Conservation (phyloP, 2,329 filamentous ascomycete genomes). For the Fusarium ambrosium region DNA sequence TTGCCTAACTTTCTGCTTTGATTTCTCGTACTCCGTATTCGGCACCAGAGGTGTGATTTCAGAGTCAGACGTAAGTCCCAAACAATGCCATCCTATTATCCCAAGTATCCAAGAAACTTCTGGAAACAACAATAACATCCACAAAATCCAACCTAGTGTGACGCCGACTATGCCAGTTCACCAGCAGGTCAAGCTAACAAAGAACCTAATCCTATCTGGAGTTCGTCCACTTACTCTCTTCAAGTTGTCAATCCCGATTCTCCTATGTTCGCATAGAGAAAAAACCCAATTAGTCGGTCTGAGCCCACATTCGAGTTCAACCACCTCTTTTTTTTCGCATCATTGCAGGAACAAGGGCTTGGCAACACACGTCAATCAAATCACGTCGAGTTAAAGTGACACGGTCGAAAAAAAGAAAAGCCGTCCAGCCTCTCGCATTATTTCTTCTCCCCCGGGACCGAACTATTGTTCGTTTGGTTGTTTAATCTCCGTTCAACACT, state of each 20-base stretch:
- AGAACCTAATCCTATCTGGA: not conserved
- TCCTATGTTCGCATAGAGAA: not conserved
- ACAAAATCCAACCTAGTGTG: not conserved
- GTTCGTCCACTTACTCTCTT: not conserved
- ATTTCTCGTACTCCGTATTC: not conserved
- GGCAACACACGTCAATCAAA: slow-evolving; percentile 1
- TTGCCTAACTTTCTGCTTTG: not conserved
- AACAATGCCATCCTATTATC: not conserved
- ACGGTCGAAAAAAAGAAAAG: not conserved
- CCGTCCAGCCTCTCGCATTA: not conserved
- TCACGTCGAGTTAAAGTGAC: not conserved
- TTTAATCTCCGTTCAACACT: not conserved
- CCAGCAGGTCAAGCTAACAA: not conserved
- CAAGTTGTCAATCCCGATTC: not conserved
- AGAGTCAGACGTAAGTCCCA: not conserved
- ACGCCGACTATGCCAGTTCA: not conserved
- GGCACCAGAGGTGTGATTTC: not conserved
- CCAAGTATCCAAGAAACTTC: not conserved
- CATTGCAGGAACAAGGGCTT: not conserved
- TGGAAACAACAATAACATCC: not conserved
- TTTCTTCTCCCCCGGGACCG: not conserved
- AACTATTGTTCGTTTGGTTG: not conserved
- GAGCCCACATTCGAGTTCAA: slow-evolving; percentile 17
- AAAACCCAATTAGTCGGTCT: not conserved
- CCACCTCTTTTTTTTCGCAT: slow-evolving; percentile 21